Conservation (phyloP, 1,139 yeast species). For the Geotrichum australiense region DNA sequence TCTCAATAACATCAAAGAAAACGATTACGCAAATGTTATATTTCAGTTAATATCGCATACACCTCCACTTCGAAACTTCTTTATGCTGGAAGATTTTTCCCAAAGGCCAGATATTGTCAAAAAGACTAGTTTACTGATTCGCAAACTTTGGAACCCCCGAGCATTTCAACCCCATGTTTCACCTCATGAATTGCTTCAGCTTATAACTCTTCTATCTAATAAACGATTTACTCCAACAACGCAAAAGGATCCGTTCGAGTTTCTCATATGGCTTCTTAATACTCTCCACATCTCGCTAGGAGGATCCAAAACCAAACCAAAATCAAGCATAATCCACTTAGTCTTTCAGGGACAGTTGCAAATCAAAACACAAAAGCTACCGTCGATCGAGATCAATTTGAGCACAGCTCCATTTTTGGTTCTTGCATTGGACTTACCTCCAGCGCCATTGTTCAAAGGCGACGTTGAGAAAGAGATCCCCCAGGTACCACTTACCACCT, state of each 20-base stretch:
- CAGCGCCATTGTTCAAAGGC: conserved; percentile 47
- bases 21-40: conserved; percentile 51
- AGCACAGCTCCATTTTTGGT: conserved; percentile 47
- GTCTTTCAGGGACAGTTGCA: conserved; percentile 50
- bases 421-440: conserved; percentile 53
- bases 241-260: conserved; percentile 47
- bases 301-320: conserved; percentile 24
- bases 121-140: conserved; percentile 41
- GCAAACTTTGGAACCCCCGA: conserved; percentile 58
- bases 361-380: conserved; percentile 33
- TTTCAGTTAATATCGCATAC: conserved; percentile 54
- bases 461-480: conserved; percentile 40
- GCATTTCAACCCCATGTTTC: conserved; percentile 58
- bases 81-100: conserved; percentile 35
- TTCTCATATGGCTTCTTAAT: conserved; percentile 56
- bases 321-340: conserved; percentile 28
- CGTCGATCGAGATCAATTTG: conserved; percentile 16
- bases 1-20: conserved; percentile 45
- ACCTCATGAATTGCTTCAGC: conserved; percentile 57
- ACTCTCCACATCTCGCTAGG: conserved; percentile 39
- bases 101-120: conserved; percentile 26
- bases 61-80: conserved; percentile 44
- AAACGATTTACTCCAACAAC: conserved; percentile 38
- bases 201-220: conserved; percentile 39
- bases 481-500: conserved; percentile 44